These are phyloP conservation scores for Gracilaria domingensis DNA, from an alignment of 23 red algal genomes.

Conservation along the genomic window DNA sequence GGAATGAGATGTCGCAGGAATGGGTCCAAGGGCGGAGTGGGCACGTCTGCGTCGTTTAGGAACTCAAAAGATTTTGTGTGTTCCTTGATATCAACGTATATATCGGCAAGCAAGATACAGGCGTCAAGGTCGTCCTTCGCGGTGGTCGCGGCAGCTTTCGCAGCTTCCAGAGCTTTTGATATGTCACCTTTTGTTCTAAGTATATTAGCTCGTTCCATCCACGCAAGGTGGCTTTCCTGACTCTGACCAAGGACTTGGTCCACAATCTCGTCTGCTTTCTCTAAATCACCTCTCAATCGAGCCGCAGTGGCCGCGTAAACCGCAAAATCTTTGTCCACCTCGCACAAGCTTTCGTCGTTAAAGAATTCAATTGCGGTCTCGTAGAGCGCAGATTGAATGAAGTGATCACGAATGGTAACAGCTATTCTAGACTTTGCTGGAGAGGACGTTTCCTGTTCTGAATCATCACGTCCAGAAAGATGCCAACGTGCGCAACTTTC, in stretches of 20 bases:
- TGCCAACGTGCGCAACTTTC: constrained; percentile 61
- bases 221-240: constrained; percentile 36
- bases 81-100: constrained; percentile 68
- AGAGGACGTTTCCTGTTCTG: not conserved
- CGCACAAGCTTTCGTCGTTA: not conserved
- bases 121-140: constrained; percentile 50
- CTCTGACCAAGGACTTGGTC: constrained; percentile 18
- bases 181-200: constrained; percentile 48
- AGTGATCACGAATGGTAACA: constrained; percentile 65
- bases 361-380: constrained; percentile 80
- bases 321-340: constrained; percentile 25
- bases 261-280: constrained; percentile 11
- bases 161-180: constrained; percentile 60
- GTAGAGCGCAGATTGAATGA: constrained; percentile 55
- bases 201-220: constrained; percentile 53
- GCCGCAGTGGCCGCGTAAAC: constrained; percentile 61
- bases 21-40: constrained; percentile 77
- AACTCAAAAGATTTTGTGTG: constrained; percentile 66
- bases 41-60: constrained; percentile 83
- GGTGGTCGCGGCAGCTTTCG: constrained; percentile 29
- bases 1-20: constrained; percentile 84
- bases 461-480: constrained; percentile 55
- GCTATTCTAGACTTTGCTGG: constrained; percentile 69
- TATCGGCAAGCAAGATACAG: constrained; percentile 70
- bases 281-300: constrained; percentile 30